phyloP scores from a whole-genome alignment of 345 rosid species.

The Dipteronia dyeriana region DNA sequence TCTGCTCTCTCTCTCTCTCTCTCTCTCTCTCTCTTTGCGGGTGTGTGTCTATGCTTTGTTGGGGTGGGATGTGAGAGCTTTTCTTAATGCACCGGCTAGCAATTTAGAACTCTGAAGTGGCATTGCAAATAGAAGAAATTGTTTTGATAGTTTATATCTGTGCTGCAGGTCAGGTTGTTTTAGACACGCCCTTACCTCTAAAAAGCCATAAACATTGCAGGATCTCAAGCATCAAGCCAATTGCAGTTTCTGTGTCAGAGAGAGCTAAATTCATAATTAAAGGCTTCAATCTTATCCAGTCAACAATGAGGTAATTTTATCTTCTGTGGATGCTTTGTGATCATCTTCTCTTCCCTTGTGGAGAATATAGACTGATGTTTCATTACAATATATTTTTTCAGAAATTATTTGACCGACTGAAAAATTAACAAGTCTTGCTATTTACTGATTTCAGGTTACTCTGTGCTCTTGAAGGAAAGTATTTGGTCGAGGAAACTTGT shows the following conservation, averaged over 20 bases:
- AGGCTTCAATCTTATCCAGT: constrained; percentile 54
- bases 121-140: constrained; percentile 8
- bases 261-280: constrained; percentile 49
- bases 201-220: constrained; percentile 45
- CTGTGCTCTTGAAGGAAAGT: constrained; percentile 64
- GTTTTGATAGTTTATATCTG: constrained; percentile 22
- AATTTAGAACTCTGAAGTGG: constrained; percentile 11
- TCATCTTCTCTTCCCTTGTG: background rate
- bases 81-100: background rate
- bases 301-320: constrained; percentile 45
- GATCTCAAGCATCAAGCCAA: constrained; percentile 60
- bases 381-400: background rate
- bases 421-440: constrained; percentile 8
- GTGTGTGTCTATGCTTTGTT: background rate
- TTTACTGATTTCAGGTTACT: constrained; percentile 47
- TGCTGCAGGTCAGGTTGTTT: constrained; percentile 61
- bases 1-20: constrained; percentile 22
- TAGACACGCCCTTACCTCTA: constrained; percentile 47
- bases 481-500: constrained; percentile 45
- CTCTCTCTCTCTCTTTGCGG: background rate
- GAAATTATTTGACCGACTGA: constrained; percentile 5
- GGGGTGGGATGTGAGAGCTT: background rate
- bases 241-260: constrained; percentile 54
- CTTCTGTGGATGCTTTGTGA: constrained; percentile 12
- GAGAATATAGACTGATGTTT: background rate